Evolutionary conservation across 139 green algal genomes (phyloP).

Genomic region (Chlorella sp.): DNA sequence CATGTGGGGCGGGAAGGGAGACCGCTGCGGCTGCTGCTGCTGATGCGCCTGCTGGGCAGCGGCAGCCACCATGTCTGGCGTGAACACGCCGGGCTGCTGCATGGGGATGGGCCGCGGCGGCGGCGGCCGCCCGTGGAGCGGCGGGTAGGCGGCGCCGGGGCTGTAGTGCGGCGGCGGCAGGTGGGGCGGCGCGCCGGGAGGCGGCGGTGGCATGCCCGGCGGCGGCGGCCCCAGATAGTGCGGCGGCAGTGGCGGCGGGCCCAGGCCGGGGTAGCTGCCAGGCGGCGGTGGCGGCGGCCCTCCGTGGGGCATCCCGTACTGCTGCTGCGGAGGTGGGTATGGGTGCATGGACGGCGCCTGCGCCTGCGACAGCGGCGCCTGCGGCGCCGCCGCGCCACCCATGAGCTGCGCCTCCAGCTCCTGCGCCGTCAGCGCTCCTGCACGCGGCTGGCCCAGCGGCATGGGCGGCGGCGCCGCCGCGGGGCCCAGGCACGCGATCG

Average conservation of each 20-base stretch:
- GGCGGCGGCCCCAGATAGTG: not conserved
- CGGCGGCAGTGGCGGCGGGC: not conserved
- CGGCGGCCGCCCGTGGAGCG: constrained; percentile 6
- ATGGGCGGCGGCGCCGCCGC: not conserved
- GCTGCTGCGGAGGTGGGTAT: not conserved
- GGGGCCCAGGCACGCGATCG: not conserved
- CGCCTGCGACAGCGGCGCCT: not conserved
- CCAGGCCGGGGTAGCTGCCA: not conserved
- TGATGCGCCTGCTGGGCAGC: not conserved
- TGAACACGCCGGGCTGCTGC: constrained; percentile 19
- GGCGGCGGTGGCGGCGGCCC: not conserved
- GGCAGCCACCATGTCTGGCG: not conserved
- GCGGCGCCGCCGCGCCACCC: constrained; percentile 4
- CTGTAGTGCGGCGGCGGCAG: constrained; percentile 1
- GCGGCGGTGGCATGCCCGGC: not conserved
- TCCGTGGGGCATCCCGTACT: not conserved
- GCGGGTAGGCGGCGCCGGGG: constrained; percentile 12
- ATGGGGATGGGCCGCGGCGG: constrained; percentile 22
- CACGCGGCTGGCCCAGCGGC: constrained; percentile 7
- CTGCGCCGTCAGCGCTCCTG: constrained; percentile 39
- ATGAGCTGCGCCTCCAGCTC: constrained; percentile 56
- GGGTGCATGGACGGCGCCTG: not conserved
- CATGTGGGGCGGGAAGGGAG: not conserved
- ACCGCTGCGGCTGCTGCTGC: constrained; percentile 3
- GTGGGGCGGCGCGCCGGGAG: not conserved